Evolutionary conservation across 176 grass and related monocot species (phyloP).

Genomic region (Carex pumila): DNA sequence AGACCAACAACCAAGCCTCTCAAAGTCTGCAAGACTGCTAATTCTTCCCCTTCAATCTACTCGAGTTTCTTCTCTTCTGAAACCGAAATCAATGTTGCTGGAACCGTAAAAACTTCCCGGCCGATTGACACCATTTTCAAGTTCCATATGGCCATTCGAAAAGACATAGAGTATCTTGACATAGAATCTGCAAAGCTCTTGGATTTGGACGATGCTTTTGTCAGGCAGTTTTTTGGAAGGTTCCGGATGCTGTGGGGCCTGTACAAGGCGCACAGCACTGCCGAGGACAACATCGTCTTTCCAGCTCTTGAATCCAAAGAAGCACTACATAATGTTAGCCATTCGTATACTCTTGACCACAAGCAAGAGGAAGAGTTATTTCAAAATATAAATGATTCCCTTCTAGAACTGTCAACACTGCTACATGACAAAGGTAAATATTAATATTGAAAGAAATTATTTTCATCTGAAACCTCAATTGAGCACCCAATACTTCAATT

Average conservation of each 20-base stretch:
- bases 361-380: constrained; percentile 89
- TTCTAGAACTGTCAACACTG: constrained; percentile 56
- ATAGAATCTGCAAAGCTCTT: constrained; percentile 66
- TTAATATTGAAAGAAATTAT: not conserved
- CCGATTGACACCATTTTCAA: constrained; percentile 93
- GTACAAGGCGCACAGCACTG: constrained; percentile 91
- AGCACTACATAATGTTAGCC: constrained; percentile 75
- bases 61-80: constrained; percentile 71
- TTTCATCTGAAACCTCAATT: not conserved
- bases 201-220: constrained; percentile 49
- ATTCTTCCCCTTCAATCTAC: constrained; percentile 56
- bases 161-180: constrained; percentile 80
- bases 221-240: constrained; percentile 65
- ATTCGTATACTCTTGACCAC: constrained; percentile 89
- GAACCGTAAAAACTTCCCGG: constrained; percentile 30
- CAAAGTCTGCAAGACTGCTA: constrained; percentile 28
- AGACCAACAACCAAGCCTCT: constrained; percentile 31
- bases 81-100: constrained; percentile 30
- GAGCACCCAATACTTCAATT: not conserved
- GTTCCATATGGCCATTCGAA: constrained; percentile 91
- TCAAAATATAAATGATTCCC: constrained; percentile 51
- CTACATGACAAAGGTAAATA: not conserved
- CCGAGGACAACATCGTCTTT: constrained; percentile 86
- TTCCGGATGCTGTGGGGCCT: constrained; percentile 88
- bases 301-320: constrained; percentile 94